Evolutionary conservation across 768 basidiomycete genomes (phyloP), one percentile per base, ranked within the genome.

Genomic region (Phlegmacium glaucopus): DNA sequence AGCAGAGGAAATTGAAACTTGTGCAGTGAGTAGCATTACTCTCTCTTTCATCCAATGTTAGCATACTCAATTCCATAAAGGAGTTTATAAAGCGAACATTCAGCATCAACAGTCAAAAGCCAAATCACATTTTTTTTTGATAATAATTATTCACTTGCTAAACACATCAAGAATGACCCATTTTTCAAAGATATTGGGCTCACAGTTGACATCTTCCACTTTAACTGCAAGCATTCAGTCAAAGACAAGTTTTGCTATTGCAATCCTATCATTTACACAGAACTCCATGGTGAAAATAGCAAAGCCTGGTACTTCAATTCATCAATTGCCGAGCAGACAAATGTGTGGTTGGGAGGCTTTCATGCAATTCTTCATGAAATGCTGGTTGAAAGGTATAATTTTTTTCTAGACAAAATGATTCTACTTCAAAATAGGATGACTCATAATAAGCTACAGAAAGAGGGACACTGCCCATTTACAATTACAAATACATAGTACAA

Each of bases 341-440:
- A 53, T 22, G 26, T 42, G 3, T 53, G 52, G 48, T 42, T 53
- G 10, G 63, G 66, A 0, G 65, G 64, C 52, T 72, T 54, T 43
- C 58, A 61, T 4, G n/a, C 60, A 0, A 66, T 68, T 1, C 49
- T 58, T 7, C 52, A 61, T 0, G 68, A 68, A 44, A 69, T 71
- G 68, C 6, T 37, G 0, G 55, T 48, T 0, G 40, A 50, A 4
- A 15, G 59, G 22, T 68, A 61, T 44, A 53, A 65, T 8, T 71
- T 69, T 45, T 65, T 68, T 18, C 53, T 71, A 1, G 68, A 71
- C 49, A 65, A 67, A 39, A 64, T 69, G 62, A 65, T 71, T 36
- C 51, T 51, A 17, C 51, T 53, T 4, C 40, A 52, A 1, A 67
- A 67, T 36, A 42, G 35, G 9, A 15, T 30, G 1, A 38, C 34